Evolutionary conservation across 225 moss, liverwort and hornwort genomes (phyloP), one percentile per base, ranked within the genome.

Genomic region (Sphagnum tenellum): DNA sequence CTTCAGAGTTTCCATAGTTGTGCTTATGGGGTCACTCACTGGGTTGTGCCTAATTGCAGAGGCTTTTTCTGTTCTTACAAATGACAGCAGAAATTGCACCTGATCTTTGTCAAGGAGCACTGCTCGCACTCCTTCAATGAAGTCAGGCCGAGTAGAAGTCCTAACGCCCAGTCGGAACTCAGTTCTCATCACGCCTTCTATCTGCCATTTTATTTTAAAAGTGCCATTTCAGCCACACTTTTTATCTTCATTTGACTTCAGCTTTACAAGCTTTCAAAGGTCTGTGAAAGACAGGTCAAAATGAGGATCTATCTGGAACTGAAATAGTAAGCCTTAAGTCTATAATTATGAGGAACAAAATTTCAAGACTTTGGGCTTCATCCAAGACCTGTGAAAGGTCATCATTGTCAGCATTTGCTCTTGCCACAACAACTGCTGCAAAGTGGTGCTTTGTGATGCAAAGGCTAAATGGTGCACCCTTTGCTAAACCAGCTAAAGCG

Each of bases 21-120:
- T 3, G 53, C 44, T 3, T 47, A 46, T 55, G 59, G 64, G 45
- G 57, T 44, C 49, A 65, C 50, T 56, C 7, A 67, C 46, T 10
- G 12, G 10, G 12, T 45, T 5, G 45, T 60, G 60, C 9, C 4
- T 12, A 44, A 6, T 8, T 7, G 46, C 55, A 57, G 5, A 45
- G 12, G 3, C 49, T 9, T 14, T 5, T 29, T 29, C 29, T 29
- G 29, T 29, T 29, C 29, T 29, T 29, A 29, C 29, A 29, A 29
- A 29, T 29, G 29, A 29, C 29, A 1, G 29, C 29, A 29, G 46
- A 49, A 66, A 9, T 64, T 68, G 59, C 70, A 96, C 96, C 77
- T 92, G 92, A 75, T 92, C 96, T 72, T 92, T 96, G 71, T 96
- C 90, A 59, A 92, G 78, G 54, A 96, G 79, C 56, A 92, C 85